Percentiles rank a stretch among this genome's conserved stretches.
phyloP scores from a whole-genome alignment of 495 filamentous ascomycete species.

The Aspergillus asperescens region DNA sequence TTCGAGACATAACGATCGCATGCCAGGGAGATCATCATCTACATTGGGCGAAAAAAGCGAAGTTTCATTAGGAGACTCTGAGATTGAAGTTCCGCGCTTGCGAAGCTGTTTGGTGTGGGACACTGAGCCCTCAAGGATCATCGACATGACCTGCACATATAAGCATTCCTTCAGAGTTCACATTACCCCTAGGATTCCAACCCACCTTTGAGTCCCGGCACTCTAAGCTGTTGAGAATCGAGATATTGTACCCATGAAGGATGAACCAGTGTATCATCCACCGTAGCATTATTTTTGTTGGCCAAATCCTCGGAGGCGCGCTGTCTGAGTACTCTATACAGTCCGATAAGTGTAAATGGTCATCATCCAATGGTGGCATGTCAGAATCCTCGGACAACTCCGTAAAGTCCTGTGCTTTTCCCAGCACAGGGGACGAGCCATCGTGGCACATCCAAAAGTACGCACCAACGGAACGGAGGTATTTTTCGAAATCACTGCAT shows the following conservation, averaged over 20 bases:
- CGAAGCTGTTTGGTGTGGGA: constrained; percentile 7
- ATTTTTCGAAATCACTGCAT: constrained; percentile 45
- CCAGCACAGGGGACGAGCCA: constrained; percentile 31
- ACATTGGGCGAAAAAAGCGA: background rate
- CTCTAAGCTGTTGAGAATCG: constrained; percentile 55
- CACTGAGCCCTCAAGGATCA: constrained; percentile 39
- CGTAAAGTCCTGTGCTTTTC: too few relatives aligned
- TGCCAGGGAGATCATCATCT: background rate
- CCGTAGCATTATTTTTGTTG: constrained; percentile 30
- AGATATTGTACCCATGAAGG: constrained; percentile 47
- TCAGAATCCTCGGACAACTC: background rate
- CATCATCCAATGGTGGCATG: background rate
- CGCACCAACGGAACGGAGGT: constrained; percentile 45
- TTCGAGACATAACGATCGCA: background rate
- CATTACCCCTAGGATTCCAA: background rate
- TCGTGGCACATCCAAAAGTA: constrained; percentile 71
- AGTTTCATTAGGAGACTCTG: background rate
- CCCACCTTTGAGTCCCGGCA: constrained; percentile 56
- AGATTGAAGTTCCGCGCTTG: background rate
- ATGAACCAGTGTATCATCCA: constrained; percentile 47
- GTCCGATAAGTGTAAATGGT: background rate
- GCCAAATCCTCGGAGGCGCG: background rate
- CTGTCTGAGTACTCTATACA: background rate
- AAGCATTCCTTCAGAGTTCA: background rate
- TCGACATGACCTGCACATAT: constrained; percentile 32